Base-by-base conservation (phyloP, 2,329 filamentous ascomycete species). In the Exophiala calicioides region DNA sequence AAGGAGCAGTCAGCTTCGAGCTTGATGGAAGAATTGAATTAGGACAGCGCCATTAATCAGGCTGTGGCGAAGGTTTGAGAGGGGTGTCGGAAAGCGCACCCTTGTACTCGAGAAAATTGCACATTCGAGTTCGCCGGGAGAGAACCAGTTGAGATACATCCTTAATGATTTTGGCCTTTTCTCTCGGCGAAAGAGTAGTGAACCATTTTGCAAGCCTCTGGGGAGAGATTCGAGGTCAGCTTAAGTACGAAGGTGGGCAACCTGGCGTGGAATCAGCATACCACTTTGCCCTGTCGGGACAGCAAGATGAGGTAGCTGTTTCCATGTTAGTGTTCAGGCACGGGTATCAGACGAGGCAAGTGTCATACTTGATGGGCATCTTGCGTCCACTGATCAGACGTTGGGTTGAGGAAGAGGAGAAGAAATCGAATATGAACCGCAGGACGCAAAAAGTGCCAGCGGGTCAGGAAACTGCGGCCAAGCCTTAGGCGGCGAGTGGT, bases 81-180 rank as follows among this genome's bases (percentile, higher is more conserved):
- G 19, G 30, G 48, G 29, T 15, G 15, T 34, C 30, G 38, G 30
- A 12, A 34, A 24, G 15, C 35, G 33, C 60, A 94, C 91, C 91
- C 83, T 98, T 98, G 73, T 98, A 98, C 69, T 98, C 93, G 52
- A 98, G 81, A 72, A 98, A 98, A 74, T 98, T 98, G 81, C 93
- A 98, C 93, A 98, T 98, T 68, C 93, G 89, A 50, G 93, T 97
- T 65, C 93, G 83, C 60, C 93, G 83, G 55, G 93, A 93, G 59
- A 98, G 84, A 60, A 98, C 93, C 38, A 97, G 86, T 73, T 97
- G 93, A 52, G 93, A 90, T 63, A 98, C 93, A 78, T 98, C 93
- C 73, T 98, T 98, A 79, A 98, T 91, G 67, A 98, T 97, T 80
- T 98, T 98, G 72, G 91, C 93, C 77, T 98, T 98, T 67, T 98